Percentiles rank a stretch among this genome's conserved stretches.
Evolutionary conservation across 768 basidiomycete genomes (phyloP).

Genomic region (Lentinula detonsa): DNA sequence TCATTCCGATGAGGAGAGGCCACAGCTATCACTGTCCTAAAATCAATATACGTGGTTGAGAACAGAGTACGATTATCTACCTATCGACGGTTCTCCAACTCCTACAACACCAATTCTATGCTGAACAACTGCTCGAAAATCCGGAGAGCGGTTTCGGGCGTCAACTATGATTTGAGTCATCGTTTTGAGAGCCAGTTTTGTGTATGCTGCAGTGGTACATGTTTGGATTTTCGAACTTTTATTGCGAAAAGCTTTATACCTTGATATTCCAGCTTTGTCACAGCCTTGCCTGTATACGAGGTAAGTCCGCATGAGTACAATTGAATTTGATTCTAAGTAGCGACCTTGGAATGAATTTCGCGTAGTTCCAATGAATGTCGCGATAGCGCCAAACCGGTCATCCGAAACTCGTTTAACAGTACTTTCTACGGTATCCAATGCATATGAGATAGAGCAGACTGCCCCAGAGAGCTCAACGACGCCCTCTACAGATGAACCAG

Average conservation of each 20-base stretch:
- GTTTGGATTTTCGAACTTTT: neutral
- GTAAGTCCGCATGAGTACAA: neutral
- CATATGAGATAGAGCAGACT: slow-evolving; percentile 33
- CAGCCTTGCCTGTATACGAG: slow-evolving; percentile 48
- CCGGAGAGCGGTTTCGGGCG: slow-evolving; percentile 31
- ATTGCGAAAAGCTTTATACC: neutral
- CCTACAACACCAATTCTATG: slow-evolving; percentile 77
- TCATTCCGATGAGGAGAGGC: slow-evolving; percentile 81
- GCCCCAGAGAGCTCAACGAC: neutral
- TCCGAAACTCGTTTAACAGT: neutral
- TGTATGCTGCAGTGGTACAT: slow-evolving; percentile 46
- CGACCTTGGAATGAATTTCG: slow-evolving; percentile 80
- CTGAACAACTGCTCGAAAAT: slow-evolving; percentile 51
- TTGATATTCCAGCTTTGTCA: slow-evolving; percentile 75
- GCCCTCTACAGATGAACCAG: slow-evolving; percentile 2
- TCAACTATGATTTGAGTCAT: slow-evolving; percentile 54
- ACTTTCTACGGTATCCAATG: neutral
- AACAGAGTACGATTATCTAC: slow-evolving; percentile 16
- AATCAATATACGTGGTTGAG: neutral
- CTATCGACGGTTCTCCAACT: slow-evolving; percentile 74
- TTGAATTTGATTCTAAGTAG: neutral
- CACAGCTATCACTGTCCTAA: slow-evolving; percentile 61
- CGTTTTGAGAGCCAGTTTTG: slow-evolving; percentile 73
- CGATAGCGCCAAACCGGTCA: neutral
- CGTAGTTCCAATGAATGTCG: slow-evolving; percentile 81